These are phyloP conservation scores for Fragaria ananassa DNA, from an alignment of 306 rosid species.

Conservation along the genomic window DNA sequence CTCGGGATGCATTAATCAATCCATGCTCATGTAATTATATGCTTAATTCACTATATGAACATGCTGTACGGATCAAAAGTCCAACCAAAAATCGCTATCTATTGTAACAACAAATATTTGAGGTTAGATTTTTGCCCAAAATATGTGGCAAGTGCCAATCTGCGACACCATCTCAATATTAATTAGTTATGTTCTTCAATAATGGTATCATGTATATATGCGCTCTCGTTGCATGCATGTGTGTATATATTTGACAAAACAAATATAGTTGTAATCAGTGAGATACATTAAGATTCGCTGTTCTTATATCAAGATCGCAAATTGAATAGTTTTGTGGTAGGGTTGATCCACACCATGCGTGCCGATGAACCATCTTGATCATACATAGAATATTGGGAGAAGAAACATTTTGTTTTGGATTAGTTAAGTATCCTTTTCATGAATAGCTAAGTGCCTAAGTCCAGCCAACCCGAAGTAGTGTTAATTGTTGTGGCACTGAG, in stretches of 20 bases:
- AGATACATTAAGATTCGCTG: neutral
- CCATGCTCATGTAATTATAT: neutral
- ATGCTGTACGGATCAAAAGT: neutral
- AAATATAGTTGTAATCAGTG: neutral
- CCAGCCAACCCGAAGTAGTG: neutral
- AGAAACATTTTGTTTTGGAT: neutral
- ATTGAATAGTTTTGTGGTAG: neutral
- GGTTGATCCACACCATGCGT: neutral
- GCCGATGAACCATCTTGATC: neutral
- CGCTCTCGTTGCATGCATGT: neutral
- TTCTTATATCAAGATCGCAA: neutral
- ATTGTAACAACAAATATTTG: neutral
- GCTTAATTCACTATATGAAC: neutral
- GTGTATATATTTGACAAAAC: neutral
- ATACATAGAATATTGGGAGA: neutral
- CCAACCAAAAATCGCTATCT: neutral
- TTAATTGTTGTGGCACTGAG: neutral
- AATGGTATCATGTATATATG: neutral
- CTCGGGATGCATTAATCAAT: neutral
- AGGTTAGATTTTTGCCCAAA: neutral
- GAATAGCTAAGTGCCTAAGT: neutral
- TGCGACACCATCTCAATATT: neutral
- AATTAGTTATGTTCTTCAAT: neutral
- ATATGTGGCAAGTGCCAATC: neutral
- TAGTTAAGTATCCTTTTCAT: slow-evolving; percentile 3